Conservation (phyloP, 805 yeast genomes). For the Cyberlindnera samutprakarnensis region DNA sequence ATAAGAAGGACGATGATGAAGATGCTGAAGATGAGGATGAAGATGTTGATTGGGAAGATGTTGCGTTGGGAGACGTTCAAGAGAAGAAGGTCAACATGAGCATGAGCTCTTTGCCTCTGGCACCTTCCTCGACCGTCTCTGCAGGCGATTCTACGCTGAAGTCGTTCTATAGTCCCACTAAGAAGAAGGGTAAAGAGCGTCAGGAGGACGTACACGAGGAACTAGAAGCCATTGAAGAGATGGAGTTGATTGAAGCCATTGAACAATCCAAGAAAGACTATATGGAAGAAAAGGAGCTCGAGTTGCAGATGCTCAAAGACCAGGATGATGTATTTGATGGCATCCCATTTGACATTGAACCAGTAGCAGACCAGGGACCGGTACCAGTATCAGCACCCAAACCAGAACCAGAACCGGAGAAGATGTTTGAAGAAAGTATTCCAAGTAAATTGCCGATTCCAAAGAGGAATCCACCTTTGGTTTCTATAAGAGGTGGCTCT, state of each 20-base stretch:
- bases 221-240: conserved; percentile 23
- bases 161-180: conserved; percentile 18
- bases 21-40: conserved; percentile 11
- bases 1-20: conserved; percentile 12
- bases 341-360: conserved; percentile 14
- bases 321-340: conserved; percentile 22
- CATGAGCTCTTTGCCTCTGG: conserved; percentile 32
- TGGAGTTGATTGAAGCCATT: conserved; percentile 32
- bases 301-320: conserved; percentile 15
- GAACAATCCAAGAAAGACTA: conserved; percentile 41
- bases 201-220: conserved; percentile 13
- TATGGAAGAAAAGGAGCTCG: conserved; percentile 32
- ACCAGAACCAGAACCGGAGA: neutral
- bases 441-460: neutral
- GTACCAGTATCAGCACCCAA: neutral
- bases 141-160: conserved; percentile 11
- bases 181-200: conserved; percentile 6
- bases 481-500: conserved; percentile 6
- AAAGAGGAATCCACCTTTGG: neutral
- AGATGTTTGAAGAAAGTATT: too few species aligned
- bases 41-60: conserved; percentile 66
- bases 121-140: conserved; percentile 17
- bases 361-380: too few species aligned
- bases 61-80: conserved; percentile 29
- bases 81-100: conserved; percentile 30